Conservation (phyloP, 345 rosid species). For the Limnanthes douglasii region DNA sequence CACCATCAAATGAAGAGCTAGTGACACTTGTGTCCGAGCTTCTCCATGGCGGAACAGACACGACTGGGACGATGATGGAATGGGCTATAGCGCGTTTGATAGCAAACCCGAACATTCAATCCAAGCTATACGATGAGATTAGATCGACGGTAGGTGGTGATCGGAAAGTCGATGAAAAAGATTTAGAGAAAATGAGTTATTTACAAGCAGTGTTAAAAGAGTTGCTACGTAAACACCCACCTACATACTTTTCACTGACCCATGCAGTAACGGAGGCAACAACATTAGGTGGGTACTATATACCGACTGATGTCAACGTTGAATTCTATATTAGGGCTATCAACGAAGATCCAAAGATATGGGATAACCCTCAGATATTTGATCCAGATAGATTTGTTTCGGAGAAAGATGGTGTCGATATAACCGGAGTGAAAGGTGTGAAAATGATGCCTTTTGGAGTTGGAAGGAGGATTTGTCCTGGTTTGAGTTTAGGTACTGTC, state of each 20-base stretch:
- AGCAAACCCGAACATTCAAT: constrained; percentile 43
- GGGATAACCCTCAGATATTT: constrained; percentile 50
- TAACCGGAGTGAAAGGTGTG: constrained; percentile 55
- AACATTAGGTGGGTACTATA: constrained; percentile 54
- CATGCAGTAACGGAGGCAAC: constrained; percentile 65
- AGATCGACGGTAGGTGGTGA: constrained; percentile 27
- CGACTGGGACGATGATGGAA: constrained; percentile 76
- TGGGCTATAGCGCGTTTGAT: constrained; percentile 86
- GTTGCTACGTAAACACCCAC: constrained; percentile 73
- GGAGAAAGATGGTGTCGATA: constrained; percentile 53
- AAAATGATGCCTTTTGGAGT: constrained; percentile 75
- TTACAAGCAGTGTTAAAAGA: constrained; percentile 69
- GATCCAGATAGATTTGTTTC: constrained; percentile 60
- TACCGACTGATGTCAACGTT: constrained; percentile 43
- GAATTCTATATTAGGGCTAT: constrained; percentile 47
- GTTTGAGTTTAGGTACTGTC: constrained; percentile 58
- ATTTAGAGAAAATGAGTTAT: constrained; percentile 46
- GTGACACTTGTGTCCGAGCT: constrained; percentile 84
- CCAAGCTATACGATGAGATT: constrained; percentile 49
- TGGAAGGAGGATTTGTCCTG: constrained; percentile 84
- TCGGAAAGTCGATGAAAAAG: constrained; percentile 36
- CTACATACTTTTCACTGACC: constrained; percentile 53
- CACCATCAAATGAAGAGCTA: constrained; percentile 51
- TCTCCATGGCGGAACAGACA: constrained; percentile 80
- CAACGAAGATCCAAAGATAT: constrained; percentile 38